Percentiles rank a stretch among this genome's conserved stretches.
Conservation (phyloP, 495 filamentous ascomycete genomes). For the Penicillium longicatenatum region DNA sequence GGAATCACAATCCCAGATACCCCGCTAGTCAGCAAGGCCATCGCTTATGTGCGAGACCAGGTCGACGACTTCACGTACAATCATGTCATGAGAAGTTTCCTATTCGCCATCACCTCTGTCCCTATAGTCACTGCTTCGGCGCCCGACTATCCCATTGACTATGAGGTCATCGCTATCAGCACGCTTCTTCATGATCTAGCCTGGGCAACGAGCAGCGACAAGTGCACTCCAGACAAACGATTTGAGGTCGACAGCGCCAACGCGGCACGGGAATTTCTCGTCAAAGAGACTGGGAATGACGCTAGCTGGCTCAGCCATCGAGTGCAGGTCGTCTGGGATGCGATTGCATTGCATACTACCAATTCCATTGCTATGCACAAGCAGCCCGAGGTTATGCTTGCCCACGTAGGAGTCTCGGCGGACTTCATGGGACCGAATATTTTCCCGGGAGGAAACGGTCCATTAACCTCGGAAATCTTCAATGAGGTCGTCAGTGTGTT, state of each 20-base stretch:
- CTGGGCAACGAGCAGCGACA: conserved; percentile 37
- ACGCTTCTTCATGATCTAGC: conserved; percentile 53
- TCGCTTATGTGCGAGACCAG: neutral
- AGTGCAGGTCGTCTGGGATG: conserved; percentile 54
- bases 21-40: neutral
- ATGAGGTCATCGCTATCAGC: conserved; percentile 49
- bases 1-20: neutral
- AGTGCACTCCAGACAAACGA: conserved; percentile 47
- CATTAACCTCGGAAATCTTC: conserved; percentile 38
- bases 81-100: neutral
- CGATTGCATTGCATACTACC: conserved; percentile 54
- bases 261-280: conserved; percentile 46
- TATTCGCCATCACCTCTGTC: conserved; percentile 48
- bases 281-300: conserved; percentile 11
- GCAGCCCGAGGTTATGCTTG: conserved; percentile 45
- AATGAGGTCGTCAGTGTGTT: conserved; percentile 34
- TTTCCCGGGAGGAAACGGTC: conserved; percentile 9
- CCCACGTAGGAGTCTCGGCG: conserved; percentile 42
- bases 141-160: conserved; percentile 40
- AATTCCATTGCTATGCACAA: conserved; percentile 43
- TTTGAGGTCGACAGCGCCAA: conserved; percentile 61
- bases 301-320: conserved; percentile 38
- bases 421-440: conserved; percentile 49
- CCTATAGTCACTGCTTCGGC: conserved; percentile 45
- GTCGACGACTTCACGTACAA: neutral